Conservation (phyloP, 805 yeast species). For the Teunomyces barrocoloradensis region DNA sequence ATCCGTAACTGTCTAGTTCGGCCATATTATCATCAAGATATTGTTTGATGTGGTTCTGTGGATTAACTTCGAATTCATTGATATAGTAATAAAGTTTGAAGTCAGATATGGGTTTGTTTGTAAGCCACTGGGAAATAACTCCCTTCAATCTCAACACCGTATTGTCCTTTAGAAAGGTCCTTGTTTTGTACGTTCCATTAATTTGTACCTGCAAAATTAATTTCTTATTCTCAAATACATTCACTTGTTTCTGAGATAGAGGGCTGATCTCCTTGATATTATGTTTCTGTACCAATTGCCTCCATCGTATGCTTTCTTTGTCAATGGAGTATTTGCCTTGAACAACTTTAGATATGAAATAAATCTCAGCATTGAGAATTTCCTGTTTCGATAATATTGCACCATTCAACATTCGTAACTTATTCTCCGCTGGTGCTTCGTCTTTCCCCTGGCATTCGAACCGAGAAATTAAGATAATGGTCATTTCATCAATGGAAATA, state of each 20-base stretch:
- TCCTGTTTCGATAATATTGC: conserved; percentile 44
- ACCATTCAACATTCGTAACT: conserved; percentile 55
- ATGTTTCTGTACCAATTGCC: conserved; percentile 35
- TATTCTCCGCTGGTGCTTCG: conserved; percentile 9
- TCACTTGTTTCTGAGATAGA: not conserved
- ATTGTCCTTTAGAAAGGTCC: conserved; percentile 22
- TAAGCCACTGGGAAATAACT: conserved; percentile 15
- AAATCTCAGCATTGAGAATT: conserved; percentile 65
- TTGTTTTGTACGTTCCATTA: conserved; percentile 7
- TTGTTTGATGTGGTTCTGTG: conserved; percentile 13
- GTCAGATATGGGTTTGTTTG: conserved; percentile 18
- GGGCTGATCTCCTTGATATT: conserved; percentile 11
- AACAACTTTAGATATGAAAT: conserved; percentile 54
- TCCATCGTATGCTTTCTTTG: conserved; percentile 38
- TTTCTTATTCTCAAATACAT: conserved; percentile 8
- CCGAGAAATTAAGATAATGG: conserved; percentile 47
- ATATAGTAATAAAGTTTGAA: conserved; percentile 26
- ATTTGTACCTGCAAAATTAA: conserved; percentile 9
- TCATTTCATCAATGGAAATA: conserved; percentile 29
- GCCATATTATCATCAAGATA: conserved; percentile 29
- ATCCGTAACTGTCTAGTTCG: conserved; percentile 21
- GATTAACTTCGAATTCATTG: conserved; percentile 15
- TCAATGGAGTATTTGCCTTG: conserved; percentile 13
- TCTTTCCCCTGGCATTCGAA: conserved; percentile 19
- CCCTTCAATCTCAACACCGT: conserved; percentile 37